A percentile compares a stretch with the other conserved stretches of the same genome.
Conservation (phyloP, 305 asterid species). For the Solanum chacoense region DNA sequence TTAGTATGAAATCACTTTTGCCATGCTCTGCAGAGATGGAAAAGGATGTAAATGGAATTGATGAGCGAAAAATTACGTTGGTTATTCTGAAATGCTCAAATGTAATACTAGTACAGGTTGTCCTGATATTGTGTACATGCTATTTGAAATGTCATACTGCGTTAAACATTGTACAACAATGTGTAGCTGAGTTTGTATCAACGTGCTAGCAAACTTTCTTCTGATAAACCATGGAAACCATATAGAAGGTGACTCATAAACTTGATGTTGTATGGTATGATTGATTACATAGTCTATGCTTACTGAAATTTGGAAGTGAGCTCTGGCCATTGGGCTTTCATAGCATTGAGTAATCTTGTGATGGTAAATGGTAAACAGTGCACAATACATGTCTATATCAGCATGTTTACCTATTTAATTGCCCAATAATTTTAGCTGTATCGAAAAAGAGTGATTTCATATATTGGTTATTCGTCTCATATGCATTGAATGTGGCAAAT, state of each 20-base stretch:
- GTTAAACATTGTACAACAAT: background rate
- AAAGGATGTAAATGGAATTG: conserved; percentile 8
- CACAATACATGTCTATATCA: background rate
- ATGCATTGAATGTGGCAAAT: background rate
- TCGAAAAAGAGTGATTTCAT: background rate
- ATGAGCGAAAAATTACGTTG: background rate
- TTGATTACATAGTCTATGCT: background rate
- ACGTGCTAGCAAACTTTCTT: background rate
- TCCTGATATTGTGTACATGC: background rate
- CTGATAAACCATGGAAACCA: background rate
- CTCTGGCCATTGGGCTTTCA: background rate
- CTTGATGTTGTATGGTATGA: background rate
- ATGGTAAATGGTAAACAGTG: background rate
- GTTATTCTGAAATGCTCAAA: background rate
- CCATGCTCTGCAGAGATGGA: background rate
- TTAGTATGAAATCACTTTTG: background rate
- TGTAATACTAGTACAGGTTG: background rate
- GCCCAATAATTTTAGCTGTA: background rate
- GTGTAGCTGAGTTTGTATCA: background rate
- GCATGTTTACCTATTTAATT: background rate
- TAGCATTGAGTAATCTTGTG: background rate
- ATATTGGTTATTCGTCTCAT: background rate
- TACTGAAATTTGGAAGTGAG: background rate
- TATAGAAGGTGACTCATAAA: background rate
- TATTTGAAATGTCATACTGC: background rate